Percentiles rank a stretch among this genome's conserved stretches.
These are phyloP conservation scores for Verticillium dahliae DNA, from an alignment of 2,329 filamentous ascomycete species.

Conservation along the genomic window DNA sequence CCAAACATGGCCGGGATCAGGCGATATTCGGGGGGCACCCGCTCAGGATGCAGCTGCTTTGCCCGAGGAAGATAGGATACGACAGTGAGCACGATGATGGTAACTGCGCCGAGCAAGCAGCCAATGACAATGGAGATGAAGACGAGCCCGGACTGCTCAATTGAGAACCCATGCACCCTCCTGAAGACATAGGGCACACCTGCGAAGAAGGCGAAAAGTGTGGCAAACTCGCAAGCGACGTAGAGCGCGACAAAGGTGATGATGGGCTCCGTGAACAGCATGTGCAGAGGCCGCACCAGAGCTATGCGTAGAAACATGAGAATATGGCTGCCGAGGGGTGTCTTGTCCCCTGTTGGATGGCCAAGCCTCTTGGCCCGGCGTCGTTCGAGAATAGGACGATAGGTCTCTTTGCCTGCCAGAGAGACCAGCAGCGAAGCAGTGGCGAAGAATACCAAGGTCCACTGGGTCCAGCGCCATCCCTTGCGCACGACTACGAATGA, in stretches of 20 bases:
- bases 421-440: slow-evolving; percentile 29
- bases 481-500: slow-evolving; percentile 38
- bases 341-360: slow-evolving; percentile 14
- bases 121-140: slow-evolving; percentile 39
- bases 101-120: slow-evolving; percentile 34
- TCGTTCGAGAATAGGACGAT: slow-evolving; percentile 42
- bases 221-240: slow-evolving; percentile 42
- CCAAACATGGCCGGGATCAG: slow-evolving; percentile 53
- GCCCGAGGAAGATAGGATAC: slow-evolving; percentile 33
- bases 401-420: slow-evolving; percentile 43
- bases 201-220: slow-evolving; percentile 46
- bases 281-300: slow-evolving; percentile 44
- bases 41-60: slow-evolving; percentile 21
- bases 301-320: slow-evolving; percentile 30
- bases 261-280: slow-evolving; percentile 58
- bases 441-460: slow-evolving; percentile 31
- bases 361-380: slow-evolving; percentile 29
- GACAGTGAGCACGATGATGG: slow-evolving; percentile 31
- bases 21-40: slow-evolving; percentile 47
- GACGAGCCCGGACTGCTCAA: slow-evolving; percentile 34
- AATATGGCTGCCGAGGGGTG: slow-evolving; percentile 14
- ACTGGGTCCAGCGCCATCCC: slow-evolving; percentile 49
- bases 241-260: slow-evolving; percentile 49
- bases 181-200: slow-evolving; percentile 42
- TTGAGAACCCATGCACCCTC: slow-evolving; percentile 34